phyloP scores from a whole-genome alignment of 2,329 filamentous ascomycete species.

The Rhynchosporium secalis region DNA sequence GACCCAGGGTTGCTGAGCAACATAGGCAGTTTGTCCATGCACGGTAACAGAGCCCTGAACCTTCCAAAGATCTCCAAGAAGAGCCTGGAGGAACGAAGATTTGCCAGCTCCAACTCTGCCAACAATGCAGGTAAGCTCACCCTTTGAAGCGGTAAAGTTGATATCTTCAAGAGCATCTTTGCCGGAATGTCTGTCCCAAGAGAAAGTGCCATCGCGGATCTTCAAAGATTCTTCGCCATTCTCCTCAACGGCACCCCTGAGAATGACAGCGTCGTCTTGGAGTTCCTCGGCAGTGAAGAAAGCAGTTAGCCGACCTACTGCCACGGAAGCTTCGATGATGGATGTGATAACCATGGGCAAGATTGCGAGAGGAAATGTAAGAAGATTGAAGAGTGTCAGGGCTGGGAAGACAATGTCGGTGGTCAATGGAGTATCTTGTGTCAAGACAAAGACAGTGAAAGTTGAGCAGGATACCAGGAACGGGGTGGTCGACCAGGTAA shows the following conservation, averaged over 20 bases:
- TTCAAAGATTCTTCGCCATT: conserved; percentile 82
- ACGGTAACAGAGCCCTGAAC: conserved; percentile 79
- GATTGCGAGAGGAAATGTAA: conserved; percentile 91
- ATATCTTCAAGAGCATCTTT: conserved; percentile 76
- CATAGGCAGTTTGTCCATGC: conserved; percentile 83
- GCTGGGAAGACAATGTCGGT: conserved; percentile 97
- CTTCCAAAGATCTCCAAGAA: conserved; percentile 93
- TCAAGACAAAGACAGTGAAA: conserved; percentile 91
- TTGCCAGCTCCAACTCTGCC: conserved; percentile 95
- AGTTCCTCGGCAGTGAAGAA: conserved; percentile 89
- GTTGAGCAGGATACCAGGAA: conserved; percentile 98
- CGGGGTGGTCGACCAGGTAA: conserved; percentile 96
- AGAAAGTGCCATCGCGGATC: conserved; percentile 84
- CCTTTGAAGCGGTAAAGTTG: conserved; percentile 85
- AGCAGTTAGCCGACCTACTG: conserved; percentile 78
- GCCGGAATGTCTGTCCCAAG: conserved; percentile 84
- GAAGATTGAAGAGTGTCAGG: conserved; percentile 87
- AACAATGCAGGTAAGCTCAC: conserved; percentile 89
- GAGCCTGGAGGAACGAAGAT: conserved; percentile 83
- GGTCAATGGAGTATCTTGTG: conserved; percentile 75
- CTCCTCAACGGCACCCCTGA: conserved; percentile 69
- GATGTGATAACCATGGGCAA: conserved; percentile 97
- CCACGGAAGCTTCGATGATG: conserved; percentile 93
- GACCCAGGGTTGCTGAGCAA: conserved; percentile 91
- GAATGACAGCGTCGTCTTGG: conserved; percentile 76